Conservation (phyloP, 805 yeast genomes). For the Cyberlindnera japonica region DNA sequence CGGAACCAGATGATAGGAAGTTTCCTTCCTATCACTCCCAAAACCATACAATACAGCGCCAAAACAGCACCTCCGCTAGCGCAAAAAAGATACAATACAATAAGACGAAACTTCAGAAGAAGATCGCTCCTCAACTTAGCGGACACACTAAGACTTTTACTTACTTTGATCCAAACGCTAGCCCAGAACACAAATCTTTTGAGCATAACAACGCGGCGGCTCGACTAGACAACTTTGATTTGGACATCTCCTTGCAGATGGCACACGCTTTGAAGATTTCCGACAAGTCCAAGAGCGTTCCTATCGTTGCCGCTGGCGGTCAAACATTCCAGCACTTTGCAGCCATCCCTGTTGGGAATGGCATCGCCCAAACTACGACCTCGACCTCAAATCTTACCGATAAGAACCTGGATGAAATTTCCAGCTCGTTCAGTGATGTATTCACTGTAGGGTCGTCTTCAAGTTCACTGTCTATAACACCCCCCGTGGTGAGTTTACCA, state of each 20-base stretch:
- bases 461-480: constrained; percentile 25
- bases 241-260: constrained; percentile 33
- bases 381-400: constrained; percentile 1
- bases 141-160: constrained; percentile 14
- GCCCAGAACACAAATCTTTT: constrained; percentile 8
- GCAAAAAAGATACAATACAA: constrained; percentile 21
- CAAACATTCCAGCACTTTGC: neutral
- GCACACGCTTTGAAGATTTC: constrained; percentile 30
- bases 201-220: constrained; percentile 13
- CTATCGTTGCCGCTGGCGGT: neutral
- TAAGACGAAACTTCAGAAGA: constrained; percentile 21
- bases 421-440: constrained; percentile 28
- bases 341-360: constrained; percentile 1
- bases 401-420: constrained; percentile 19
- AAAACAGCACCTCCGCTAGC: constrained; percentile 15
- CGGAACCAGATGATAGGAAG: constrained; percentile 49
- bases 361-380: constrained; percentile 2
- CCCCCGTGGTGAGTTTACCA: constrained; percentile 21
- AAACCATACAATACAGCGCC: constrained; percentile 20
- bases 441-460: constrained; percentile 25
- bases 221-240: constrained; percentile 22
- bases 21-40: constrained; percentile 33
- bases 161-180: constrained; percentile 14
- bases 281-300: constrained; percentile 1
- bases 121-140: constrained; percentile 9